Conservation (phyloP, 139 green algal species). For the Chlamydomonas incerta region DNA sequence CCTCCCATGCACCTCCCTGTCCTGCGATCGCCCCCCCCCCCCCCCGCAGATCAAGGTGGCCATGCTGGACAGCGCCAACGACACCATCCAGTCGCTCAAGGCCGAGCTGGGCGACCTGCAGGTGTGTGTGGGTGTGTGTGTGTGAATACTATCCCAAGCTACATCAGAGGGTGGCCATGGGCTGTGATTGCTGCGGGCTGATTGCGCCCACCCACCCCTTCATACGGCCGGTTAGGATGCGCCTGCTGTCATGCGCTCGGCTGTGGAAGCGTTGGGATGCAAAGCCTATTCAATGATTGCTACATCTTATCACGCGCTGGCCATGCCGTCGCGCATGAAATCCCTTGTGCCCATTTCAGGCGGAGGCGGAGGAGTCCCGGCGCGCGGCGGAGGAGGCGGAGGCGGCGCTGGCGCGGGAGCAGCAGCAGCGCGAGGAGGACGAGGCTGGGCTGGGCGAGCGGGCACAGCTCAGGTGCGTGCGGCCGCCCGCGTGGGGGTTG, state of each 20-base stretch:
- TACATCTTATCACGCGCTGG: too few species aligned
- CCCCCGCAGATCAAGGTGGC: constrained; percentile 74
- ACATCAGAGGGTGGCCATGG: too few species aligned
- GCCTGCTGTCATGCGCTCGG: too few species aligned
- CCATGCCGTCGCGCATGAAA: too few species aligned
- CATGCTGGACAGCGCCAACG: constrained; percentile 83
- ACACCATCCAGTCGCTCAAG: constrained; percentile 71
- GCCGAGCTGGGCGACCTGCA: constrained; percentile 59
- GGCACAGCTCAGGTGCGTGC: constrained; percentile 8
- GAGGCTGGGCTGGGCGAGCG: constrained; percentile 12
- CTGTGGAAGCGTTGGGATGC: too few species aligned
- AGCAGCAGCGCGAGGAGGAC: constrained; percentile 47
- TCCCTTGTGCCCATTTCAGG: not conserved
- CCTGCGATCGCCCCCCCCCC: not conserved
- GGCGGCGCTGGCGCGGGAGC: constrained; percentile 26
- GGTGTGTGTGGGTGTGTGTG: too few species aligned
- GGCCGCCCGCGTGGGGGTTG: too few species aligned
- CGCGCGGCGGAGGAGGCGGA: constrained; percentile 58
- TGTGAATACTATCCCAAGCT: too few species aligned
- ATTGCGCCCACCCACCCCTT: too few species aligned
- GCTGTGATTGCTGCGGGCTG: too few species aligned
- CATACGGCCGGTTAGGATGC: too few species aligned
- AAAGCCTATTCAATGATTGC: too few species aligned
- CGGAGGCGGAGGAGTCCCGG: constrained; percentile 57
- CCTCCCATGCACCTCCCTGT: not conserved